Conservation (phyloP, 2,329 filamentous ascomycete species). For the Microdochium paspali region DNA sequence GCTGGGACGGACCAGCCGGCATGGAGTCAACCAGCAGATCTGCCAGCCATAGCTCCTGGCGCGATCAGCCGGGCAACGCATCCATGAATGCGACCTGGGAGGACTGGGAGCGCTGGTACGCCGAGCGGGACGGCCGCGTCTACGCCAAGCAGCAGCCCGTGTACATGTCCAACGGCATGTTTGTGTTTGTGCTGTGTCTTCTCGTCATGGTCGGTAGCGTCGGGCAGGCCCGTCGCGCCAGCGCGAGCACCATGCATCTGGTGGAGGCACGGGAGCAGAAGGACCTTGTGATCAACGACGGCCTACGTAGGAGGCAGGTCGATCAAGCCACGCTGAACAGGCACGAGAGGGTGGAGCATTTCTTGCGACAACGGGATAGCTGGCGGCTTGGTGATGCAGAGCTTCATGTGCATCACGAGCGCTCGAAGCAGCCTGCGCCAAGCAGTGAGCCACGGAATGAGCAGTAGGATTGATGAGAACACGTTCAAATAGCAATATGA, state of each 20-base stretch:
- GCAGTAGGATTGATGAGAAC: too few species aligned
- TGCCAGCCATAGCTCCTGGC: constrained; percentile 36
- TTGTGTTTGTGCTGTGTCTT: constrained; percentile 62
- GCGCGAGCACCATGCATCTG: constrained; percentile 48
- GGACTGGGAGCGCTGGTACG: constrained; percentile 83
- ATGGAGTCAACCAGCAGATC: constrained; percentile 23
- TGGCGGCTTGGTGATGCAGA: constrained; percentile 12
- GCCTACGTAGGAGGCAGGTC: constrained; percentile 43
- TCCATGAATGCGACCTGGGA: constrained; percentile 88
- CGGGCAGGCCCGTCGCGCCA: constrained; percentile 63
- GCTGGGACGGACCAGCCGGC: constrained; percentile 61
- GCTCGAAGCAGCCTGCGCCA: too few species aligned
- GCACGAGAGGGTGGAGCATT: constrained; percentile 65
- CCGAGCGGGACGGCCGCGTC: constrained; percentile 34
- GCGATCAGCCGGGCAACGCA: constrained; percentile 34
- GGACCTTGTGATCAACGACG: constrained; percentile 54
- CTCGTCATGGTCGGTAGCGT: constrained; percentile 62
- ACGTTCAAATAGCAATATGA: too few species aligned
- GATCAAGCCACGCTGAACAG: constrained; percentile 41
- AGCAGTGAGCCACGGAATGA: too few species aligned
- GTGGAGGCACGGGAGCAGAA: constrained; percentile 59
- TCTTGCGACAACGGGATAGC: constrained; percentile 62
- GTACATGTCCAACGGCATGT: constrained; percentile 71
- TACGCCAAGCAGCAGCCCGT: constrained; percentile 37
- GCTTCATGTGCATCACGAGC: background rate